Conservation (phyloP, 2,329 filamentous ascomycete species). For the Meredithiella fracta region DNA sequence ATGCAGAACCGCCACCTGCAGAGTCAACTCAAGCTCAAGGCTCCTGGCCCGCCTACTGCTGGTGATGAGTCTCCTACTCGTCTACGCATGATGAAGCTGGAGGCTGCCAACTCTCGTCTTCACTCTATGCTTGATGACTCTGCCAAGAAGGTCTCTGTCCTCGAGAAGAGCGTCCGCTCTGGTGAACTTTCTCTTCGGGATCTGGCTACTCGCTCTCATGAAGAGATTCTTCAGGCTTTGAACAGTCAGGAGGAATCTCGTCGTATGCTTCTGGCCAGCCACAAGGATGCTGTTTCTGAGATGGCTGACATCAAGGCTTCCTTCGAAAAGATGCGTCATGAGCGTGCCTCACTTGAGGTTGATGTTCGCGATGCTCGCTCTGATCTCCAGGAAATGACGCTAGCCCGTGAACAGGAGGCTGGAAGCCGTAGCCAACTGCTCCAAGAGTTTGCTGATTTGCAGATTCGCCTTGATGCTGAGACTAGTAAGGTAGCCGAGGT, state of each 20-base stretch:
- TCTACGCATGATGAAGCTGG: conserved; percentile 73
- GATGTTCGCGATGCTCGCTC: conserved; percentile 72
- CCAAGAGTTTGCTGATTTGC: conserved; percentile 82
- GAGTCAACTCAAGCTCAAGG: conserved; percentile 55
- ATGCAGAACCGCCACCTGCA: conserved; percentile 93
- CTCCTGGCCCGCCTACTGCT: background rate
- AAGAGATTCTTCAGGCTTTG: conserved; percentile 82
- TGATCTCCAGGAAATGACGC: conserved; percentile 65
- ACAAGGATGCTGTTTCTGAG: conserved; percentile 73
- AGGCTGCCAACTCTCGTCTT: conserved; percentile 77
- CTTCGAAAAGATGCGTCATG: conserved; percentile 73
- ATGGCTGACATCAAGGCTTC: conserved; percentile 73
- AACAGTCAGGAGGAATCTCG: conserved; percentile 86
- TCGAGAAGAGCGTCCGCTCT: conserved; percentile 73
- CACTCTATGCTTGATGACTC: conserved; percentile 94
- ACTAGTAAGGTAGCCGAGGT: conserved; percentile 72
- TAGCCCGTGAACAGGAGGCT: conserved; percentile 70
- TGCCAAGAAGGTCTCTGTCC: conserved; percentile 70
- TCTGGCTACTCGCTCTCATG: conserved; percentile 81
- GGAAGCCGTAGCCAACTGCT: conserved; percentile 77
- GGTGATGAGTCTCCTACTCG: conserved; percentile 53
- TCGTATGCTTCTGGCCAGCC: conserved; percentile 61
- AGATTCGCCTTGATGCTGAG: conserved; percentile 83
- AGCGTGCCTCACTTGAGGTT: conserved; percentile 63
- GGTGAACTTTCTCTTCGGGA: conserved; percentile 82